Evolutionary conservation across 106 monocot genomes (phyloP).

Genomic region (Triglochin maritima): DNA sequence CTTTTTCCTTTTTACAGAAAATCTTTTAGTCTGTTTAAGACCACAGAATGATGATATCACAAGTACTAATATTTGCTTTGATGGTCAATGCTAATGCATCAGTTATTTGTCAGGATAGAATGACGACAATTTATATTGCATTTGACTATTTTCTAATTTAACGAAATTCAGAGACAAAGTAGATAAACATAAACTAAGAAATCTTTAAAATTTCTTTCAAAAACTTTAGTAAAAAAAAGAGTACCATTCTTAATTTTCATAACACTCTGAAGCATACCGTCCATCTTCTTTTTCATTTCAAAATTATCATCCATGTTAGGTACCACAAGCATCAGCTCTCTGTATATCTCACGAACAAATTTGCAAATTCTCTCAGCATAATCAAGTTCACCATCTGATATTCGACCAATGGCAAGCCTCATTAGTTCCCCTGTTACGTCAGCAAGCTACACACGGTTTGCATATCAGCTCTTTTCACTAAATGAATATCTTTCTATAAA

Average conservation of each 20-base stretch:
- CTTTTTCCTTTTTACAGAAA: no score
- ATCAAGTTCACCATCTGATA: slow-evolving; percentile 93
- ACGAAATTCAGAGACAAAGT: no score
- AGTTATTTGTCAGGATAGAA: no score
- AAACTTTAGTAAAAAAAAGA: not conserved
- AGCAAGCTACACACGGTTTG: slow-evolving; percentile 57
- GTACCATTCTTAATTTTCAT: slow-evolving; percentile 97
- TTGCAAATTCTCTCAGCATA: slow-evolving; percentile 81
- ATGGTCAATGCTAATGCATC: no score
- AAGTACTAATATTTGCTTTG: no score
- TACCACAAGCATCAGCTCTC: slow-evolving; percentile 65
- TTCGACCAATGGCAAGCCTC: slow-evolving; percentile 92
- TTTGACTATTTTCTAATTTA: no score
- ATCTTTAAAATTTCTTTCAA: no score
- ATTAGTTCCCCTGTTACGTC: slow-evolving; percentile 94
- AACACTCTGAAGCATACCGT: slow-evolving; percentile 84
- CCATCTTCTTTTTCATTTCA: slow-evolving; percentile 99
- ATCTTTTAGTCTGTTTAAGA: no score
- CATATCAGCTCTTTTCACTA: not conserved
- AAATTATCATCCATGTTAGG: slow-evolving; percentile 75
- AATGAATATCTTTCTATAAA: not conserved
- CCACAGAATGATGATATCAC: no score
- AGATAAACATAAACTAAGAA: no score
- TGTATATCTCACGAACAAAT: slow-evolving; percentile 77
- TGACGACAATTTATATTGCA: no score